These are phyloP conservation scores for Musa itinerans DNA, from an alignment of 176 grass and related monocot genomes.

Conservation along the genomic window DNA sequence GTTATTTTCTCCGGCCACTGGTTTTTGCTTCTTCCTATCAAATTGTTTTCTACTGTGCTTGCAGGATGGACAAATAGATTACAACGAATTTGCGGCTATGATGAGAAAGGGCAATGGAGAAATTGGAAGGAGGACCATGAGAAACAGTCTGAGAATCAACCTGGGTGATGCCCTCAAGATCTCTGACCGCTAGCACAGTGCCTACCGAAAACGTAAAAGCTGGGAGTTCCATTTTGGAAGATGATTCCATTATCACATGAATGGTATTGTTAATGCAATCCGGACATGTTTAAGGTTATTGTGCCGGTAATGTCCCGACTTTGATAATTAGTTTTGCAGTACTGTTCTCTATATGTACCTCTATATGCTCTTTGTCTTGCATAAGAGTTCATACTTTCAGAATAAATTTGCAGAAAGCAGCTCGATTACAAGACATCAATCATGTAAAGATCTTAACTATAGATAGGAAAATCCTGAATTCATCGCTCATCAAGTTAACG, in stretches of 20 bases:
- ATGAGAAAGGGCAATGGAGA: conserved; percentile 72
- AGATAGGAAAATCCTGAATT: too few relatives aligned
- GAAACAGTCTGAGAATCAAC: conserved; percentile 39
- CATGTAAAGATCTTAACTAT: too few relatives aligned
- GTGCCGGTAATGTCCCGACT: neutral
- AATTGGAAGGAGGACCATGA: conserved; percentile 14
- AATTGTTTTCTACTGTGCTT: conserved; percentile 9
- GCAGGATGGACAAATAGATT: conserved; percentile 99
- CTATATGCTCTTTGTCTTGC: too few relatives aligned
- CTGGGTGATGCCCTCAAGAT: conserved; percentile 69
- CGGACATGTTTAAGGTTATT: neutral
- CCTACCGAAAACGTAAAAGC: too few relatives aligned
- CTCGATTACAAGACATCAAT: too few relatives aligned
- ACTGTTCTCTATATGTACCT: too few relatives aligned
- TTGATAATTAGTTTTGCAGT: neutral
- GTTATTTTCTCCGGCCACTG: neutral
- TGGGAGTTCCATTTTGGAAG: too few relatives aligned
- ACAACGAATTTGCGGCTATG: conserved; percentile 75
- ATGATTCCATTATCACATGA: neutral
- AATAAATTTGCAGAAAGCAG: too few relatives aligned
- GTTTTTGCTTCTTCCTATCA: conserved; percentile 1
- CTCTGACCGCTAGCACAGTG: conserved; percentile 19
- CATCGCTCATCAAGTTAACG: too few relatives aligned
- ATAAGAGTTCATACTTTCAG: too few relatives aligned
- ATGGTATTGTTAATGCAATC: neutral